phyloP scores from a whole-genome alignment of 2,329 filamentous ascomycete genomes.

The Pseudocercospora cruenta region DNA sequence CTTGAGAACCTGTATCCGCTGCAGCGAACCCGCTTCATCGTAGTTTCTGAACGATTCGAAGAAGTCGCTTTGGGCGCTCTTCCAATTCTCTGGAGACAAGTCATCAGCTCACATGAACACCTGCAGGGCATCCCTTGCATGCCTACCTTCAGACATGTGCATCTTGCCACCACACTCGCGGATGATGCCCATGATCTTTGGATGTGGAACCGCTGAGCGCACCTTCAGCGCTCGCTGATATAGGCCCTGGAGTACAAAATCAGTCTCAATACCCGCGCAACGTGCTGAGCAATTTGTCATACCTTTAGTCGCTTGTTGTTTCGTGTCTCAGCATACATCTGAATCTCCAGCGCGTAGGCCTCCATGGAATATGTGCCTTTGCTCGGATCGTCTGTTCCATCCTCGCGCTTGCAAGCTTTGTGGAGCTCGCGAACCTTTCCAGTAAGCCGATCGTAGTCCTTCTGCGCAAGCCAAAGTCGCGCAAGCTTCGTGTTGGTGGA shows the following conservation, averaged over 20 bases:
- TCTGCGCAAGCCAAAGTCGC: conserved; percentile 86
- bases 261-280: conserved; percentile 19
- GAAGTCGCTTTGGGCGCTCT: conserved; percentile 94
- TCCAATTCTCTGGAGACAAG: conserved; percentile 78
- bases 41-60: conserved; percentile 99
- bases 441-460: conserved; percentile 78
- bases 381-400: conserved; percentile 86
- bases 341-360: conserved; percentile 95
- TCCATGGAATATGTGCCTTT: conserved; percentile 97
- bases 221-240: conserved; percentile 92
- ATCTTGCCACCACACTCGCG: conserved; percentile 98
- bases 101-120: conserved; percentile 29
- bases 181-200: conserved; percentile 99
- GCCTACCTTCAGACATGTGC: conserved; percentile 88
- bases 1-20: conserved; percentile 95
- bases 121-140: conserved; percentile 31
- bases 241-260: conserved; percentile 57
- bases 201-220: conserved; percentile 94
- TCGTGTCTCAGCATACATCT: conserved; percentile 95
- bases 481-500: conserved; percentile 98
- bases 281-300: conserved; percentile 22
- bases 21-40: conserved; percentile 93
- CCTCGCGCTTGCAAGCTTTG: conserved; percentile 81
- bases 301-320: conserved; percentile 97
- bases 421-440: conserved; percentile 89